Evolutionary conservation across 768 basidiomycete genomes (phyloP).

Genomic region (Termitomyces heimii): DNA sequence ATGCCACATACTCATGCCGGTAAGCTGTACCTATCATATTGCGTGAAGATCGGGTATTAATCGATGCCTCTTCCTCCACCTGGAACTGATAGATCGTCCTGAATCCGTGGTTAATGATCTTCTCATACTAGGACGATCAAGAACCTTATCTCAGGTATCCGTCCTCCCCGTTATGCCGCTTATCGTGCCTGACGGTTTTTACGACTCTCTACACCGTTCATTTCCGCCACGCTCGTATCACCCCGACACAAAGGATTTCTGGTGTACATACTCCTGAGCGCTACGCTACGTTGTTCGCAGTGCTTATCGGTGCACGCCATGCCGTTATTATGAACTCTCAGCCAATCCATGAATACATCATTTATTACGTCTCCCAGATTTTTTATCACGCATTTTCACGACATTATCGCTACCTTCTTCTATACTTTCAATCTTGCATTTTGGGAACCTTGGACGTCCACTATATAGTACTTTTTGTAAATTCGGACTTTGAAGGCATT

Average conservation of each 20-base stretch:
- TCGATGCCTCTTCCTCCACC: constrained; percentile 1
- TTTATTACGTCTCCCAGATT: background rate
- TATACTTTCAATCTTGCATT: background rate
- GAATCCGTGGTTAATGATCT: constrained; percentile 86
- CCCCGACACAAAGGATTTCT: background rate
- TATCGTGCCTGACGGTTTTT: background rate
- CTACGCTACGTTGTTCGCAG: background rate
- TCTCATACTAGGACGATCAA: constrained; percentile 41
- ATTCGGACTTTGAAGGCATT: background rate
- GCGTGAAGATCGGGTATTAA: background rate
- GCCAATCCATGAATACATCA: background rate
- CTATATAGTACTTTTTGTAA: background rate
- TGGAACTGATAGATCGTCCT: constrained; percentile 50
- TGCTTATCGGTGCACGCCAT: background rate
- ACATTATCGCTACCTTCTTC: background rate
- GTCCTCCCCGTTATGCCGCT: background rate
- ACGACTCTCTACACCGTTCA: background rate
- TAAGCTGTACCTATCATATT: constrained; percentile 25
- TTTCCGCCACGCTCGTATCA: background rate
- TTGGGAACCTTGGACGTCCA: constrained; percentile 1
- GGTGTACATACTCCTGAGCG: background rate
- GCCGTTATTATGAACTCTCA: background rate
- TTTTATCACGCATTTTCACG: background rate
- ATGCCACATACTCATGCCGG: constrained; percentile 67
- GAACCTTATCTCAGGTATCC: background rate